A percentile compares a stretch with the other conserved stretches of the same genome.
Conservation (phyloP, 306 rosid species). For the Rosa chinensis region DNA sequence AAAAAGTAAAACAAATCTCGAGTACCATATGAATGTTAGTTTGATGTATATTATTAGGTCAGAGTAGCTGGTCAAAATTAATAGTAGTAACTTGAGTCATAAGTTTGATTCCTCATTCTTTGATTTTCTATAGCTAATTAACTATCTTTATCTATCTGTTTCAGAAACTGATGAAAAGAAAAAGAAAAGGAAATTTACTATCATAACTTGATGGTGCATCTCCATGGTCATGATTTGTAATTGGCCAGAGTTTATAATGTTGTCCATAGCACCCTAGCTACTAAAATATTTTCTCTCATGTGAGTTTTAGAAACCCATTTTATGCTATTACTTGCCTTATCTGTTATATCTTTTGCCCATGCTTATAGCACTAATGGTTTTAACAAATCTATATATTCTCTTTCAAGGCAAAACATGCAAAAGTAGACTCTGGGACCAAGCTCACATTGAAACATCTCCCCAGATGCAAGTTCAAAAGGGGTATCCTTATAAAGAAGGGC, state of each 20-base stretch:
- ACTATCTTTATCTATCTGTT: neutral
- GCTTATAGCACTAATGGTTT: conserved; percentile 7
- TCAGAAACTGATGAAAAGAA: neutral
- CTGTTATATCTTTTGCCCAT: conserved; percentile 4
- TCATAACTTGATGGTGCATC: conserved; percentile 4
- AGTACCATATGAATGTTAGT: too few species aligned
- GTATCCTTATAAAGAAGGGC: conserved; percentile 13
- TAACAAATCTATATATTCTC: conserved; percentile 7
- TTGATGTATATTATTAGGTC: too few species aligned
- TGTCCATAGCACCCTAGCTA: neutral
- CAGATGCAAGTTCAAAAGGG: neutral
- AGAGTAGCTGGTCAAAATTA: too few species aligned
- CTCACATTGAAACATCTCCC: conserved; percentile 13
- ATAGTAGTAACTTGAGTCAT: too few species aligned
- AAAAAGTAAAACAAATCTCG: neutral
- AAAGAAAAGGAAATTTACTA: neutral
- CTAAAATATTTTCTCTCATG: neutral
- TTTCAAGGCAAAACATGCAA: conserved; percentile 1
- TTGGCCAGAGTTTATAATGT: conserved; percentile 6
- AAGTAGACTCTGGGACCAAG: conserved; percentile 11
- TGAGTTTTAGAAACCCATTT: neutral
- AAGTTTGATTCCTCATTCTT: neutral
- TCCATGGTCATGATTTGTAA: conserved; percentile 6
- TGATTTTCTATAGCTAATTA: neutral
- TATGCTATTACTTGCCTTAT: conserved; percentile 1